phyloP scores from a whole-genome alignment of 75 land plant genomes.

The Sequoiadendron giganteum region DNA sequence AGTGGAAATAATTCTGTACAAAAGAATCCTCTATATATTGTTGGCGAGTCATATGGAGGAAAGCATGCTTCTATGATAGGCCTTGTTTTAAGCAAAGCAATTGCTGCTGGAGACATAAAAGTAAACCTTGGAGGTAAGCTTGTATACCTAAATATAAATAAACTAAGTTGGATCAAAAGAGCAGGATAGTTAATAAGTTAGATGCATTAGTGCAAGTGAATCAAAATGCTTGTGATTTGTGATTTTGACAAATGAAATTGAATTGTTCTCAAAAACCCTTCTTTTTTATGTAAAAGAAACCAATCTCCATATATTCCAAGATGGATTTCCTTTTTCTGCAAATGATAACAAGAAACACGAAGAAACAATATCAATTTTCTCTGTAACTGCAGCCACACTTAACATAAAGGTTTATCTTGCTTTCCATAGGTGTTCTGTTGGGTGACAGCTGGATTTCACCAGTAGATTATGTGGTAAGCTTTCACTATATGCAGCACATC shows the following conservation, averaged over 20 bases:
- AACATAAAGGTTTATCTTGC: not conserved
- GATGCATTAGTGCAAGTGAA: not conserved
- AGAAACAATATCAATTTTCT: not conserved
- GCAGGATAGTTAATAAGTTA: not conserved
- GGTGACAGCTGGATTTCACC: constrained; percentile 96
- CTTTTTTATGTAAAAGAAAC: no score
- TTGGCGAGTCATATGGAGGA: constrained; percentile 91
- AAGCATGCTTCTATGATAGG: constrained; percentile 71
- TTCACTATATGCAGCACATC: not conserved
- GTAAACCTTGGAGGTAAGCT: constrained; percentile 58
- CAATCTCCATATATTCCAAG: no score
- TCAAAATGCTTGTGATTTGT: not conserved
- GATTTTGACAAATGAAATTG: not conserved
- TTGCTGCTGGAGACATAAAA: constrained; percentile 49
- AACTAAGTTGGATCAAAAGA: not conserved
- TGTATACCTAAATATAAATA: not conserved
- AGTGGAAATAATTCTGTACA: constrained; percentile 42
- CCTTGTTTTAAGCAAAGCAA: constrained; percentile 51
- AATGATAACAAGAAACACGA: not conserved
- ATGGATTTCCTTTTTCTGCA: not conserved
- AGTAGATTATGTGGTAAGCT: constrained; percentile 77
- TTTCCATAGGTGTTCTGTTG: constrained; percentile 56
- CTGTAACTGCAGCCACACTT: not conserved
- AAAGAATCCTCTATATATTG: constrained; percentile 64
- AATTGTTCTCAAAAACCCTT: not conserved